phyloP scores from a whole-genome alignment of 305 asterid species.

The Vinca major region DNA sequence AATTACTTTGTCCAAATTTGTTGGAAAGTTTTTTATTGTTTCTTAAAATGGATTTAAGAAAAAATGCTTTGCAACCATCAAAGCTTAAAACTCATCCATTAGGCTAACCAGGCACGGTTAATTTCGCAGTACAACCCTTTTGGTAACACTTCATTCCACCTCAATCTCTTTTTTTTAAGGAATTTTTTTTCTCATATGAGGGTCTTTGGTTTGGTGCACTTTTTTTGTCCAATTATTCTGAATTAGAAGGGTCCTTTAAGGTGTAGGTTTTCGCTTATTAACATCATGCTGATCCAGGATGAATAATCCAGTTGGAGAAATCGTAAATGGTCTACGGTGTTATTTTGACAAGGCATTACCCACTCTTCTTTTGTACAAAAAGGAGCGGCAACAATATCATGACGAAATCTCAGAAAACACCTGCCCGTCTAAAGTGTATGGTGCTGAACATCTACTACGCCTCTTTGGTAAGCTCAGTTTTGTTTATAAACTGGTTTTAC shows the following conservation, averaged over 20 bases:
- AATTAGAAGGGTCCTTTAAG: background rate
- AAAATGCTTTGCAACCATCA: too few species aligned
- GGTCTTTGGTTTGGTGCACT: background rate
- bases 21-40: background rate
- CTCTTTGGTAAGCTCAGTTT: conserved; percentile 64
- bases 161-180: background rate
- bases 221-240: background rate
- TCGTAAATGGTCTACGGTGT: conserved; percentile 71
- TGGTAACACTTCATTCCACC: background rate
- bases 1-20: background rate
- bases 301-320: conserved; percentile 61
- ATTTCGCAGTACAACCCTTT: background rate
- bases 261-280: background rate
- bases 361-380: conserved; percentile 65
- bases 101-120: background rate
- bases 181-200: background rate
- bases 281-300: conserved; percentile 39
- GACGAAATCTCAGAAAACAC: conserved; percentile 47
- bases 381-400: conserved; percentile 78
- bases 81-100: background rate
- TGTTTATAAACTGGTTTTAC: background rate
- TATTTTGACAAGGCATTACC: conserved; percentile 88
- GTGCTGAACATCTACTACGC: conserved; percentile 93
- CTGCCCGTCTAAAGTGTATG: conserved; percentile 80
- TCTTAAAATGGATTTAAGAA: too few species aligned